A percentile compares a stretch with the other conserved stretches of the same genome.
Conservation (phyloP, 306 rosid genomes). For the Vigna reflexopilosa region DNA sequence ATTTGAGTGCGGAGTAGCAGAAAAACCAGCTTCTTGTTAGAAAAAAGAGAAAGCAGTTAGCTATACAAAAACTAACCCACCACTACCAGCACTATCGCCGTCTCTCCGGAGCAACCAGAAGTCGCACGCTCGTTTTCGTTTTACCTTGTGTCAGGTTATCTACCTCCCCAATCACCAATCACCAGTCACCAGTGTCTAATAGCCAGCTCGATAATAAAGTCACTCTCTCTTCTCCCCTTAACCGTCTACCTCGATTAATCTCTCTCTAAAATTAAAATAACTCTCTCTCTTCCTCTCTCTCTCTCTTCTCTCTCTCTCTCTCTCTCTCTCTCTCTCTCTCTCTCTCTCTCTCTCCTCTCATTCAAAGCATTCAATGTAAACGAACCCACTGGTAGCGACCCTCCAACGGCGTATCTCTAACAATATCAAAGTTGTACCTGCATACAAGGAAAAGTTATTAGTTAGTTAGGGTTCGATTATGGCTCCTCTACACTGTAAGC, state of each 20-base stretch:
- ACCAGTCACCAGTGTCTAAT: not conserved
- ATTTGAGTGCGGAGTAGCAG: conserved; percentile 35
- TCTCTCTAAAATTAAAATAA: conserved; percentile 14
- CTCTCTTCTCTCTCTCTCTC: not conserved
- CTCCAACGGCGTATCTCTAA: conserved; percentile 79
- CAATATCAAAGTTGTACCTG: conserved; percentile 97
- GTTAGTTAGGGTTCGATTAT: conserved; percentile 65
- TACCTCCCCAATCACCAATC: not conserved
- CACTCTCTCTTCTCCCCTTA: not conserved
- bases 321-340: conserved; percentile 5
- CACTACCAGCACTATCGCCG: conserved; percentile 7
- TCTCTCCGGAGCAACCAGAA: conserved; percentile 34
- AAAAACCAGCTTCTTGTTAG: conserved; percentile 49
- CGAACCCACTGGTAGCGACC: conserved; percentile 93
- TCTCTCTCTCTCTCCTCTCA: conserved; percentile 28
- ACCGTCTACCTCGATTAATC: not conserved
- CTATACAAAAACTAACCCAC: conserved; percentile 40
- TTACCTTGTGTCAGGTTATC: conserved; percentile 58
- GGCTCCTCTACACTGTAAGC: conserved; percentile 51
- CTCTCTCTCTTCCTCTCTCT: not conserved
- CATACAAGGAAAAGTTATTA: conserved; percentile 53
- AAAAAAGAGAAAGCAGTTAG: conserved; percentile 44
- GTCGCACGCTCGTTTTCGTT: conserved; percentile 48
- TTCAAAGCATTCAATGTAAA: conserved; percentile 67
- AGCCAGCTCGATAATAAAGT: conserved; percentile 5